Evolutionary conservation across 495 filamentous ascomycete genomes (phyloP).

Genomic region (Podospora didyma): DNA sequence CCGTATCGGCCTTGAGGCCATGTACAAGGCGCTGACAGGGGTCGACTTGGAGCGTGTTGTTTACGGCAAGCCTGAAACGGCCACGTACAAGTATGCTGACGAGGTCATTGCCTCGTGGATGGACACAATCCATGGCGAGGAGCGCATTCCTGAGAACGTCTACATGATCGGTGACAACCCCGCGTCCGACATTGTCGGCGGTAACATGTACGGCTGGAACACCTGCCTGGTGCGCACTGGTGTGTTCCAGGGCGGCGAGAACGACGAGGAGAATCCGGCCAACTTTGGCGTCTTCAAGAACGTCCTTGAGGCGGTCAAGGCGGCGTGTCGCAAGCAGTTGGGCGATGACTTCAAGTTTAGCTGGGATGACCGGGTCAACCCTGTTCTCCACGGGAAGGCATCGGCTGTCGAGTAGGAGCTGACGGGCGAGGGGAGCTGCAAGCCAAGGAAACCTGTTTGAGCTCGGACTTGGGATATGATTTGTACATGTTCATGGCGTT

Average conservation of each 20-base stretch:
- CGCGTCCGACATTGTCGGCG: slow-evolving; percentile 71
- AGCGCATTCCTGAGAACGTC: slow-evolving; percentile 64
- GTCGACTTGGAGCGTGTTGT: slow-evolving; percentile 76
- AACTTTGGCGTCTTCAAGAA: slow-evolving; percentile 82
- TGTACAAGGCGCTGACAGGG: slow-evolving; percentile 73
- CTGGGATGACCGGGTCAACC: slow-evolving; percentile 54
- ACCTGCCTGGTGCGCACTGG: slow-evolving; percentile 72
- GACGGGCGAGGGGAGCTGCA: background rate
- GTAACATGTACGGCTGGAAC: slow-evolving; percentile 82
- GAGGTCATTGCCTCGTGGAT: slow-evolving; percentile 73
- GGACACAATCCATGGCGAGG: slow-evolving; percentile 70
- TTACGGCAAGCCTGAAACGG: slow-evolving; percentile 76
- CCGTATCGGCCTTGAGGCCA: slow-evolving; percentile 72
- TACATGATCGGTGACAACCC: slow-evolving; percentile 86
- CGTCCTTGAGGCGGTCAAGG: slow-evolving; percentile 87
- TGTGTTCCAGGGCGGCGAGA: slow-evolving; percentile 55
- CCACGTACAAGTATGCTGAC: slow-evolving; percentile 78
- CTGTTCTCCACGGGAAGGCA: slow-evolving; percentile 54
- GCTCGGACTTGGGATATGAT: no score
- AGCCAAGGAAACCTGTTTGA: no score
- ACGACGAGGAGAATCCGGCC: slow-evolving; percentile 93
- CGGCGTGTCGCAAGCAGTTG: slow-evolving; percentile 84
- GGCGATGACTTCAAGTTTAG: slow-evolving; percentile 54
- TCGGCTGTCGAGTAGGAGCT: slow-evolving; percentile 46
- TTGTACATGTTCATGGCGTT: no score